Conservation (phyloP, 768 basidiomycete species). For the Tubosaeta brunneosetosa region DNA sequence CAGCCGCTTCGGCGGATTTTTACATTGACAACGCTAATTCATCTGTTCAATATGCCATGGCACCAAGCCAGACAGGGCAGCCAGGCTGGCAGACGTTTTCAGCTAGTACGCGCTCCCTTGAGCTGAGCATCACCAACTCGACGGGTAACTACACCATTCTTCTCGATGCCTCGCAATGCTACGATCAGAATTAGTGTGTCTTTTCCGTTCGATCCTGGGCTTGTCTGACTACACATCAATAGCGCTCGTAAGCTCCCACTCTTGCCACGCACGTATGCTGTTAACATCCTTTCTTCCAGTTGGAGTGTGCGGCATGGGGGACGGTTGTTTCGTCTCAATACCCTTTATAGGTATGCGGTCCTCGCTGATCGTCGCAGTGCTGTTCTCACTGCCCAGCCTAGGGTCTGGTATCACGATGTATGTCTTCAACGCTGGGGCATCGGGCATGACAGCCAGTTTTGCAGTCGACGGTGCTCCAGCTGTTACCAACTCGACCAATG, state of each 20-base stretch:
- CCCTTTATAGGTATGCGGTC: conserved; percentile 18
- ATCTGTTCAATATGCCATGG: conserved; percentile 16
- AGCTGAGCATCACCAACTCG: conserved; percentile 9
- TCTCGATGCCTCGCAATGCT: conserved; percentile 18
- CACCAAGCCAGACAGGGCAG: conserved; percentile 9
- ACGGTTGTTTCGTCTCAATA: conserved; percentile 16
- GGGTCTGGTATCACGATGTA: conserved; percentile 27
- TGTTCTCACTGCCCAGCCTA: background rate
- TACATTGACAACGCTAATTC: conserved; percentile 21
- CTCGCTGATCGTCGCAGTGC: background rate
- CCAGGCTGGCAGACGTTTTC: conserved; percentile 11
- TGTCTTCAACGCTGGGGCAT: conserved; percentile 16
- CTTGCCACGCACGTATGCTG: background rate
- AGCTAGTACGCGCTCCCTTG: background rate
- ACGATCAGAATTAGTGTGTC: conserved; percentile 25
- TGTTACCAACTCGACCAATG: background rate
- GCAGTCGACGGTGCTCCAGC: conserved; percentile 12
- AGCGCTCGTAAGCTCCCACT: conserved; percentile 17
- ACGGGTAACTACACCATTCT: conserved; percentile 16
- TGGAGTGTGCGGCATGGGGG: conserved; percentile 6
- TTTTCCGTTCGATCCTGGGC: background rate
- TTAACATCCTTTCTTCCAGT: conserved; percentile 7
- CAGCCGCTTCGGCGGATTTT: conserved; percentile 18
- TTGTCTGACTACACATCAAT: background rate
- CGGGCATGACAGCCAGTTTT: conserved; percentile 23